phyloP scores from a whole-genome alignment of 441 rosid genomes.

The Erodium chrysanthum region DNA sequence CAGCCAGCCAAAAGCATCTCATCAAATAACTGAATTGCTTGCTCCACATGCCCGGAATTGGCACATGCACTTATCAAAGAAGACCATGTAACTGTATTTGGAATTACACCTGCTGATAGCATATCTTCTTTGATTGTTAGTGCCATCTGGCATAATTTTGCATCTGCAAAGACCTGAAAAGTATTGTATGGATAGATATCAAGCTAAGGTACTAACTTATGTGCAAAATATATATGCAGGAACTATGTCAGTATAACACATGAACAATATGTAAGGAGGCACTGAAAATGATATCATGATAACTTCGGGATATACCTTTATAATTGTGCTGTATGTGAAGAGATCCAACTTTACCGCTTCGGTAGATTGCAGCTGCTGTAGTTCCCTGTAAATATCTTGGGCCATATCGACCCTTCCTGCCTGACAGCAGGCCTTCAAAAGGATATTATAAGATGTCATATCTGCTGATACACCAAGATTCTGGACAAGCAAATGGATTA shows the following conservation, averaged over 20 bases:
- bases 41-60: constrained; percentile 78
- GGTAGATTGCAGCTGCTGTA: constrained; percentile 55
- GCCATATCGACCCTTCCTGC: constrained; percentile 83
- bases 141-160: constrained; percentile 86
- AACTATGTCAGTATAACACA: constrained; percentile 10
- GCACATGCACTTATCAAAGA: constrained; percentile 88
- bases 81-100: constrained; percentile 79
- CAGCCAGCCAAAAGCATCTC: constrained; percentile 81
- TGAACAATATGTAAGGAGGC: not conserved
- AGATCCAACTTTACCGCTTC: constrained; percentile 62
- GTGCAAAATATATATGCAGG: not conserved
- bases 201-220: constrained; percentile 5
- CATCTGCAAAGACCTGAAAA: constrained; percentile 77
- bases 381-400: constrained; percentile 66
- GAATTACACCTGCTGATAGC: constrained; percentile 62
- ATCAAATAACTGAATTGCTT: constrained; percentile 61
- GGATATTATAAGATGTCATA: constrained; percentile 76
- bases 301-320: constrained; percentile 47
- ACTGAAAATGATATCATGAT: constrained; percentile 1
- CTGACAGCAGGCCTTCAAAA: constrained; percentile 80
- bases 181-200: constrained; percentile 10
- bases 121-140: constrained; percentile 72
- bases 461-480: constrained; percentile 54
- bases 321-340: constrained; percentile 82
- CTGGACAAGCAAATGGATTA: constrained; percentile 33